Evolutionary conservation across 352 stramenopile species (phyloP), one percentile per base, ranked within the genome.

Genomic region (Phytophthora sansomeana): DNA sequence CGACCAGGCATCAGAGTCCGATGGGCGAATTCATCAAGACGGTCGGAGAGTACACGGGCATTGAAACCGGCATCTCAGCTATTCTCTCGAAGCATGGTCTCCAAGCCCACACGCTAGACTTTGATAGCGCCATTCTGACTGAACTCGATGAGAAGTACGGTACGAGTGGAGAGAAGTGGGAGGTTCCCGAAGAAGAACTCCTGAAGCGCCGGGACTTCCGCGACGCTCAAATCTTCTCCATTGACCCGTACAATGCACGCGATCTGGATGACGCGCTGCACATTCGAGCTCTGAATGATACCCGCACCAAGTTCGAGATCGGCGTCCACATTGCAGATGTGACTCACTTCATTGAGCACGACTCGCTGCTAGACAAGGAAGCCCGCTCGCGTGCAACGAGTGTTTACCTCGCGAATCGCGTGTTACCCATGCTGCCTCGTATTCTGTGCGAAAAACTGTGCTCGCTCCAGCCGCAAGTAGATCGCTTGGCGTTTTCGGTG

Each of bases 321-420:
- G 97, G 97, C 26, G 97, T 99, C 11, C 98, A 99, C 70, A 99
- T 99, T 80, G 98, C 98, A 1, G 98, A 99, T 69, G 97, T 99
- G 28, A 98, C 94, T 26, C 88, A 99, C 68, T 99, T 99, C 72
- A 78, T 99, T 3, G 64, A 80, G 36, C 81, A 87, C 14, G 83
- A 89, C 38, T 98, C 81, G 5, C 52, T 87, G n/a, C 75, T 99
- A n/a, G 97, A 99, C 67, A 53, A 78, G 10, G 97, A 99, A 75
- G 98, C 97, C 7, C 75, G 92, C 35, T 77, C 87, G 36, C 93
- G 98, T 42, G 92, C 88, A 5, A 99, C 98, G 4, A 99, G 93
- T 28, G 94, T 99, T 0, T 99, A 99, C 74, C 80, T 99, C 0
- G 92, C 98, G 14, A 96, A 99, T 67, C 81, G 90, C 26, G 81